Conservation (phyloP, 2,329 filamentous ascomycete genomes). For the Fusarium sp. region DNA sequence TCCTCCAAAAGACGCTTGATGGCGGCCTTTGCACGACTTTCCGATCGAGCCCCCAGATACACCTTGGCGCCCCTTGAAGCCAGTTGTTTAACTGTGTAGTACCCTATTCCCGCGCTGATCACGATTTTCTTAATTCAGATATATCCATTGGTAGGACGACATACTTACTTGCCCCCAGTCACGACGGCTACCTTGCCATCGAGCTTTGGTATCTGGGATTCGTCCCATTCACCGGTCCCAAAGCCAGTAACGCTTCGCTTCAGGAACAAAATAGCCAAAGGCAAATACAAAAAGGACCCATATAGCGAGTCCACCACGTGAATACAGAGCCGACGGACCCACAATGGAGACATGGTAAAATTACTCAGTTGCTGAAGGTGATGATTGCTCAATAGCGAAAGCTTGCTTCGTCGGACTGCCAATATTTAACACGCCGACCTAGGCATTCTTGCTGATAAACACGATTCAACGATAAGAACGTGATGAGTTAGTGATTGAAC, state of each 20-base stretch:
- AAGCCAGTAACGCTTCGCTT: not conserved
- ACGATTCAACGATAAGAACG: not conserved
- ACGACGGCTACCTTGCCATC: not conserved
- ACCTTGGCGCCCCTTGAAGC: slow-evolving; percentile 1
- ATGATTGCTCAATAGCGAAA: not conserved
- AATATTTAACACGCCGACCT: not conserved
- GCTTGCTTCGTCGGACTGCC: not conserved
- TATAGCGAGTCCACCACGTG: not conserved
- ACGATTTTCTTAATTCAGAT: not conserved
- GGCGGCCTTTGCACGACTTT: not conserved
- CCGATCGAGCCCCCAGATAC: not conserved
- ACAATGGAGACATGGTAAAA: not conserved
- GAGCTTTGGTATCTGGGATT: not conserved
- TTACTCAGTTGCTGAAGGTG: not conserved
- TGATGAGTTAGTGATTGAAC: not conserved
- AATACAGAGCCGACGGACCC: not conserved
- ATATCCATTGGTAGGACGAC: not conserved
- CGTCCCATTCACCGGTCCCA: not conserved
- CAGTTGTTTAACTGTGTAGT: not conserved
- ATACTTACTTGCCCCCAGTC: not conserved
- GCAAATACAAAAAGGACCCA: not conserved
- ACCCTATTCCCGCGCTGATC: not conserved
- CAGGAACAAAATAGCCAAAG: not conserved
- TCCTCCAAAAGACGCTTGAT: not conserved
- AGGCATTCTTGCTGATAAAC: not conserved